Conservation (phyloP, 2,329 filamentous ascomycete genomes). For the Penicillium sp. region DNA sequence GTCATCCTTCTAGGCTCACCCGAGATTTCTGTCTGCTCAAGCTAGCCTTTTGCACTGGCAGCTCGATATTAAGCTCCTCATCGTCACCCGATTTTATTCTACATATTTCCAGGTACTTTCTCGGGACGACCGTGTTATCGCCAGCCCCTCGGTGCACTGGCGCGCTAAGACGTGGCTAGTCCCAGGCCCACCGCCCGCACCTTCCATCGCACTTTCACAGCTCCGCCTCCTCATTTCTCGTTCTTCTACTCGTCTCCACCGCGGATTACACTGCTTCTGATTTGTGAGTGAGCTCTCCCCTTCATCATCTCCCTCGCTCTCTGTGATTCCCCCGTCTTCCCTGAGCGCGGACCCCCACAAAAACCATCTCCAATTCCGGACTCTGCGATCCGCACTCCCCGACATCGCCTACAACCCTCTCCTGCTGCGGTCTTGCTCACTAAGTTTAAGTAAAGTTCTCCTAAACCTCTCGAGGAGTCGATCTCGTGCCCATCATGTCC, state of each 20-base stretch:
- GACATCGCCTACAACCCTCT: constrained; percentile 2
- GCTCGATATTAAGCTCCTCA: not conserved
- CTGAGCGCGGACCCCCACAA: constrained; percentile 21
- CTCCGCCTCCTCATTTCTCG: constrained; percentile 9
- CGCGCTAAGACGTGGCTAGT: not conserved
- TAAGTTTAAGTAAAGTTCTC: not conserved
- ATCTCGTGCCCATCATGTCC: constrained; percentile 65
- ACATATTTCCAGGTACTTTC: too few species aligned
- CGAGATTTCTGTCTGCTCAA: not conserved
- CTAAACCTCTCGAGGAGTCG: constrained; percentile 7
- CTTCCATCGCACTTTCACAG: constrained; percentile 1
- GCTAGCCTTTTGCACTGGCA: not conserved
- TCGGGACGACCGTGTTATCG: not conserved
- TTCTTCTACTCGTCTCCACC: not conserved
- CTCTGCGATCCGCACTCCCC: constrained; percentile 10
- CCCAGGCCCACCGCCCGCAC: not conserved
- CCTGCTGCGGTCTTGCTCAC: constrained; percentile 5
- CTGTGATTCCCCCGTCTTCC: constrained; percentile 18
- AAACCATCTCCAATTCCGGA: constrained; percentile 26
- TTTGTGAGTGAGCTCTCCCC: constrained; percentile 19
- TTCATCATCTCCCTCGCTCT: constrained; percentile 6
- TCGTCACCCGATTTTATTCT: not conserved
- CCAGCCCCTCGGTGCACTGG: not conserved
- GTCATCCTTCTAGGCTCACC: constrained; percentile 15
- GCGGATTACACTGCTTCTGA: not conserved